A percentile compares a stretch with the other conserved stretches of the same genome.
Evolutionary conservation across 1,284 basidiomycete species (phyloP).

Genomic region (Ustanciosporium gigantosporum): DNA sequence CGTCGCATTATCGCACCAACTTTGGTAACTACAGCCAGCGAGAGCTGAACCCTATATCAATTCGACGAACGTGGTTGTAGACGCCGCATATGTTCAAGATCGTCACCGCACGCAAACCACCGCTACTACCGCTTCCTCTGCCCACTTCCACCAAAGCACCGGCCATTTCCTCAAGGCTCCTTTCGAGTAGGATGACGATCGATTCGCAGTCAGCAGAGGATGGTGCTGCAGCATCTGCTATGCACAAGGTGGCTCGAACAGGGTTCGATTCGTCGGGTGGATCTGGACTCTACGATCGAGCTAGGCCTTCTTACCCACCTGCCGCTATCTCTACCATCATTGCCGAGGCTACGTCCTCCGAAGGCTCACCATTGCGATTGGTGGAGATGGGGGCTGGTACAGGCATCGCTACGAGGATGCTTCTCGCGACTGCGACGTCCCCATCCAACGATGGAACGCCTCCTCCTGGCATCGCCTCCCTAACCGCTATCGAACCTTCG

Average conservation of each 20-base stretch:
- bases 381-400: slow-evolving; percentile 56
- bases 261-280: slow-evolving; percentile 44
- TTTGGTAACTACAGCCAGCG: too few species aligned
- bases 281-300: slow-evolving; percentile 45
- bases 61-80: too few species aligned
- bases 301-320: slow-evolving; percentile 42
- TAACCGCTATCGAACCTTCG: slow-evolving; percentile 41
- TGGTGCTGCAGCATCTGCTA: too few species aligned
- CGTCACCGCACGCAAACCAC: too few species aligned
- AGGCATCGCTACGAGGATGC: slow-evolving; percentile 50
- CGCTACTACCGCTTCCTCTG: too few species aligned
- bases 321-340: slow-evolving; percentile 39
- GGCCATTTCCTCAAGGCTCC: too few species aligned
- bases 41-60: too few species aligned
- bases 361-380: slow-evolving; percentile 32
- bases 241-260: slow-evolving; percentile 39
- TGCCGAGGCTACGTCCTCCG: slow-evolving; percentile 6
- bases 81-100: too few species aligned
- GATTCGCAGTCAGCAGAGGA: too few species aligned
- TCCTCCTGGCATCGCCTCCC: slow-evolving; percentile 23
- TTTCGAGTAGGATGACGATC: too few species aligned
- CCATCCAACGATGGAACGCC: slow-evolving; percentile 16
- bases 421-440: slow-evolving; percentile 34
- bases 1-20: too few species aligned
- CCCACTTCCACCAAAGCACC: too few species aligned